Conservation (phyloP, 108 stramenopile genomes). For the Nannochloropsis granulata region DNA sequence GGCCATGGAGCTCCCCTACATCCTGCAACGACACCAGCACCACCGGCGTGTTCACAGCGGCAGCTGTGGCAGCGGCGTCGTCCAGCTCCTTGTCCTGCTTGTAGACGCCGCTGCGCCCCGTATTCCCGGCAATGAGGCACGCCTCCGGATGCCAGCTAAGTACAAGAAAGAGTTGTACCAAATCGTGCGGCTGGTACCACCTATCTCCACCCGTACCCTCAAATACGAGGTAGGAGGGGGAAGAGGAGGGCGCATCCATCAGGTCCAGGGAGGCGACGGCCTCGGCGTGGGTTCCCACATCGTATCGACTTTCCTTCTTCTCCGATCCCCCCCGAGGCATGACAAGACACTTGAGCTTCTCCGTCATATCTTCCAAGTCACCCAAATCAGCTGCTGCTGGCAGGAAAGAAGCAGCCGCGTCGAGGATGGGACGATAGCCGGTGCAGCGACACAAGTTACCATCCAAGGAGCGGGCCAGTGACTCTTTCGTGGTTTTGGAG, state of each 20-base stretch:
- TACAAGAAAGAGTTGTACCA: background rate
- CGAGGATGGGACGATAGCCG: conserved; percentile 27
- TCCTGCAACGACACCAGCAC: background rate
- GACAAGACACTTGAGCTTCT: background rate
- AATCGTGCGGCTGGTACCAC: background rate
- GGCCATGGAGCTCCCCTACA: background rate
- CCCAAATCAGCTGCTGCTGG: background rate
- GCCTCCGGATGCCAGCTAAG: background rate
- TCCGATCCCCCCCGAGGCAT: background rate
- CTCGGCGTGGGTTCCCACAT: background rate
- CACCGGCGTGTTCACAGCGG: background rate
- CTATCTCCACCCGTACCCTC: background rate
- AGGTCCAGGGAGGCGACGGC: background rate
- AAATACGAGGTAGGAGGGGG: background rate
- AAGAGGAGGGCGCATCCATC: background rate
- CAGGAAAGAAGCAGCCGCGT: background rate
- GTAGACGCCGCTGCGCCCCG: background rate
- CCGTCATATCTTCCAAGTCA: background rate
- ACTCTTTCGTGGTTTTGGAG: background rate
- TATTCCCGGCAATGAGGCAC: background rate
- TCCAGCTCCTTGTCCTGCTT: background rate
- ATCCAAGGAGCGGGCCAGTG: conserved; percentile 5
- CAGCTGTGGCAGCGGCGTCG: background rate
- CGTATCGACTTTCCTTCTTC: background rate
- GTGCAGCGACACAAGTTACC: conserved; percentile 35